Evolutionary conservation across 257 asterid genomes (phyloP), one percentile per base, ranked within the genome.

Genomic region (Jacaranda copaia): DNA sequence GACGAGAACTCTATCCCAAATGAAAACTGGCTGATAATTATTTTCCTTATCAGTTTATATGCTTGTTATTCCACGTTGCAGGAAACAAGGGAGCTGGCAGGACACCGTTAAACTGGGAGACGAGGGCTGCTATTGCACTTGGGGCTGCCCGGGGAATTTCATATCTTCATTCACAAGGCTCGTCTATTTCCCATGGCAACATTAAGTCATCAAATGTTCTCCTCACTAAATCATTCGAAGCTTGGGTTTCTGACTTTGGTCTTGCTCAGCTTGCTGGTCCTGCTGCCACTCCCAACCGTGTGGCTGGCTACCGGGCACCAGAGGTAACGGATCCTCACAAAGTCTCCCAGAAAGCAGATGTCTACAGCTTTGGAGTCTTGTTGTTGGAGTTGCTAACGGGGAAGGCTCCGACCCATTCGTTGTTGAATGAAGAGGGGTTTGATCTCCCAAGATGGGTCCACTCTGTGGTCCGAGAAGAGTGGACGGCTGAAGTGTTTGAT

Each of bases 381-480:
- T 69, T 87, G 57, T 18, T 87, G 73, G 92, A 87, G 15, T 25
- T 87, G 77, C 81, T 87, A 13, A 87, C 92, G 1, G 92, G 88
- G 5, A 85, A 83, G 77, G 86, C 86, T 3, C 91, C 91, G 25
- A 57, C 79, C 3, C 80, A 78, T 45, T 80, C 87, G 4, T 57
- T 81, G 84, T 5, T 52, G 78, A 78, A 85, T 36, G 89, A 85
- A 13, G 89, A 87, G 52, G 92, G 85, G 3, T 77, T 85, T 0
- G 88, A 87, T 71, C 88, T 87, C 58, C 88, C 87, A 4, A 51
- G 82, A n/a, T 85, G 92, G 92, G 89, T 87, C 13, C 85, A 78
- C 55, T 87, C 89, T 0, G 83, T 87, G 70, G 81, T 83, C 2
- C 65, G 75, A 1, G 89, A 83, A 11, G 88, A 83, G 68, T 81